Percentiles rank a stretch among this genome's conserved stretches.
These are phyloP conservation scores for Trichaptum fuscoviolaceum DNA, from an alignment of 768 basidiomycete genomes.

Conservation along the genomic window DNA sequence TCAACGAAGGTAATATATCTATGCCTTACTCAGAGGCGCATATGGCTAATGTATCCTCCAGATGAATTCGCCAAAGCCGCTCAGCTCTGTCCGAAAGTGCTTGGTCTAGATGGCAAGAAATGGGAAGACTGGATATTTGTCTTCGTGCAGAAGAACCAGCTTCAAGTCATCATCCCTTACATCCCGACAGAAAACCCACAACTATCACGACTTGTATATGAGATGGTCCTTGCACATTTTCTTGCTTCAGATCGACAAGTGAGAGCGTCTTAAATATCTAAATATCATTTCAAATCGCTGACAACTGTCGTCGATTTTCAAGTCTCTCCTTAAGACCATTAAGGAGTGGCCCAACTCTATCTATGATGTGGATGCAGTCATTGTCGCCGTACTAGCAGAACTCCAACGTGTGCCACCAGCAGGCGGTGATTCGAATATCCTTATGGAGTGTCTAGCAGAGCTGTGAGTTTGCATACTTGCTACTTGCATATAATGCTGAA, in stretches of 20 bases:
- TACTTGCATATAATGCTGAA: not conserved
- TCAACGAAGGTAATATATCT: conserved; percentile 60
- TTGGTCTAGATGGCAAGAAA: conserved; percentile 67
- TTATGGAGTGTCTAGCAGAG: conserved; percentile 96
- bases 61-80: conserved; percentile 78
- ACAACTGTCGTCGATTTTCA: not conserved
- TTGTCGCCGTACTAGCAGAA: conserved; percentile 82
- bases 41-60: conserved; percentile 17
- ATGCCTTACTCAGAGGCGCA: not conserved
- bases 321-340: conserved; percentile 77
- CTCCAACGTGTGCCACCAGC: conserved; percentile 48
- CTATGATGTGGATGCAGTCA: conserved; percentile 83
- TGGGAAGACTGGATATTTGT: conserved; percentile 97
- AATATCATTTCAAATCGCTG: conserved; percentile 6
- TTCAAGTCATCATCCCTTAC: conserved; percentile 85
- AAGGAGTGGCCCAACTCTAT: conserved; percentile 88
- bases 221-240: conserved; percentile 90
- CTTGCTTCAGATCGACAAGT: conserved; percentile 73
- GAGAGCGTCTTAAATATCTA: conserved; percentile 14
- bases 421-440: conserved; percentile 45
- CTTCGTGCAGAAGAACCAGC: conserved; percentile 75
- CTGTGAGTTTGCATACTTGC: conserved; percentile 43
- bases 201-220: conserved; percentile 82
- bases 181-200: conserved; percentile 81
- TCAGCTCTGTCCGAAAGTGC: conserved; percentile 75